Evolutionary conservation across 345 rosid genomes (phyloP).

Genomic region (Schrenkiella parvula): DNA sequence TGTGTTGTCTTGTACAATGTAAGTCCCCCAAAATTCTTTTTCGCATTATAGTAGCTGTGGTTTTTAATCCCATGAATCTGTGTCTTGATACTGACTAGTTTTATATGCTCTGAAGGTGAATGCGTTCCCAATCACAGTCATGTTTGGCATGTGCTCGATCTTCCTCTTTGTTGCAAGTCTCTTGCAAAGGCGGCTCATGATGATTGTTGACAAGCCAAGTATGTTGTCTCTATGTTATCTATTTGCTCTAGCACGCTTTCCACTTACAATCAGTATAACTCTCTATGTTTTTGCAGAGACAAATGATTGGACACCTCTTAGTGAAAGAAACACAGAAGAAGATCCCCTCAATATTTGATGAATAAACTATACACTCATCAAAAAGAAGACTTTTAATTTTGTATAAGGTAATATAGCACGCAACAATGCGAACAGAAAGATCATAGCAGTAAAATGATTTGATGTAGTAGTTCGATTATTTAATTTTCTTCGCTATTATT

Average conservation of each 20-base stretch:
- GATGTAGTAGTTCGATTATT: slow-evolving; percentile 7
- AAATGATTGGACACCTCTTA: slow-evolving; percentile 50
- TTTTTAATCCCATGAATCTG: not conserved
- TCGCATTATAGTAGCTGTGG: not conserved
- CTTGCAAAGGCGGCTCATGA: slow-evolving; percentile 80
- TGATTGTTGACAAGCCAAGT: slow-evolving; percentile 78
- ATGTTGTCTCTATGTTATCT: slow-evolving; percentile 34
- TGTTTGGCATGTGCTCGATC: slow-evolving; percentile 97
- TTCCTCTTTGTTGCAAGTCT: slow-evolving; percentile 92
- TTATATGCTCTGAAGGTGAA: slow-evolving; percentile 51
- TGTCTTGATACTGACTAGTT: slow-evolving; percentile 13
- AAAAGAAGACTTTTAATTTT: not conserved
- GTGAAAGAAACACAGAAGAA: slow-evolving; percentile 56
- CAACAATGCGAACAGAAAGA: slow-evolving; percentile 21
- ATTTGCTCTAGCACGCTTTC: not conserved
- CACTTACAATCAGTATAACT: not conserved
- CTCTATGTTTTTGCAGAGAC: slow-evolving; percentile 44
- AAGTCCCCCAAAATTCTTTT: slow-evolving; percentile 23
- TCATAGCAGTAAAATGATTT: not conserved
- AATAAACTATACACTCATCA: not conserved
- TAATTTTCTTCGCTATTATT: slow-evolving; percentile 6
- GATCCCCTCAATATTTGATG: slow-evolving; percentile 73
- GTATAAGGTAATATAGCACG: slow-evolving; percentile 13
- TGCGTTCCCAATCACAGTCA: slow-evolving; percentile 87
- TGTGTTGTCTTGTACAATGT: slow-evolving; percentile 92